Evolutionary conservation across 2,329 filamentous ascomycete species (phyloP).

Genomic region (Colletotrichum sp.): DNA sequence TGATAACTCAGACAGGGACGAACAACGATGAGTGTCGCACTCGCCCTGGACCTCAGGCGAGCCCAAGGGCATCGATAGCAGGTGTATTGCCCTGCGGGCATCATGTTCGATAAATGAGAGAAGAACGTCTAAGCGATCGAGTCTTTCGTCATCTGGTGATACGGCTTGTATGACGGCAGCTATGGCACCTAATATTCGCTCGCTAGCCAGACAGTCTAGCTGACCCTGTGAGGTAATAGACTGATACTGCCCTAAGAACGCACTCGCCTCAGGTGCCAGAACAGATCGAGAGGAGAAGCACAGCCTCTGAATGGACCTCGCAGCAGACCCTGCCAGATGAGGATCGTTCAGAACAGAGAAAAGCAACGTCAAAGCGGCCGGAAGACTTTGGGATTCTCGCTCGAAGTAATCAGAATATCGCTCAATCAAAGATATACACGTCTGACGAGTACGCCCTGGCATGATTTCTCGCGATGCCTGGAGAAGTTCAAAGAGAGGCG

Average conservation of each 20-base stretch:
- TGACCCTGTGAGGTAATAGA: conserved; percentile 64
- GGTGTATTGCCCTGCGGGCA: conserved; percentile 35
- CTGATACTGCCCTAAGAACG: conserved; percentile 75
- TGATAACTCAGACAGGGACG: conserved; percentile 16
- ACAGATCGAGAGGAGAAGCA: conserved; percentile 77
- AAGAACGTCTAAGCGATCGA: conserved; percentile 58
- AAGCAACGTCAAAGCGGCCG: conserved; percentile 74
- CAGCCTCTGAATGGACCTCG: conserved; percentile 75
- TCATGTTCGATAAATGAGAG: conserved; percentile 68
- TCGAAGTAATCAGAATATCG: conserved; percentile 80
- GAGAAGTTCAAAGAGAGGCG: conserved; percentile 61
- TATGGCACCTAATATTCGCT: conserved; percentile 76
- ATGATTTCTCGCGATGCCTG: conserved; percentile 55
- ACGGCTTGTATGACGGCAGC: conserved; percentile 78
- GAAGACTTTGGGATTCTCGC: conserved; percentile 69
- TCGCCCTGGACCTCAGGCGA: not conserved
- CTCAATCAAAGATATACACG: conserved; percentile 73
- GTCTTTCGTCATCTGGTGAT: conserved; percentile 29
- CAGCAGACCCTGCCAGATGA: conserved; percentile 69
- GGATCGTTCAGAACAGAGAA: conserved; percentile 72
- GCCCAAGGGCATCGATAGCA: conserved; percentile 28
- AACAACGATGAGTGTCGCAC: conserved; percentile 3
- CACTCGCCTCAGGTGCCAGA: conserved; percentile 69
- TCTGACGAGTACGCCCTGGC: conserved; percentile 68
- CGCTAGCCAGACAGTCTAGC: conserved; percentile 73